Base-by-base conservation (phyloP, 306 rosid genomes). In the Quercus mongolica region DNA sequence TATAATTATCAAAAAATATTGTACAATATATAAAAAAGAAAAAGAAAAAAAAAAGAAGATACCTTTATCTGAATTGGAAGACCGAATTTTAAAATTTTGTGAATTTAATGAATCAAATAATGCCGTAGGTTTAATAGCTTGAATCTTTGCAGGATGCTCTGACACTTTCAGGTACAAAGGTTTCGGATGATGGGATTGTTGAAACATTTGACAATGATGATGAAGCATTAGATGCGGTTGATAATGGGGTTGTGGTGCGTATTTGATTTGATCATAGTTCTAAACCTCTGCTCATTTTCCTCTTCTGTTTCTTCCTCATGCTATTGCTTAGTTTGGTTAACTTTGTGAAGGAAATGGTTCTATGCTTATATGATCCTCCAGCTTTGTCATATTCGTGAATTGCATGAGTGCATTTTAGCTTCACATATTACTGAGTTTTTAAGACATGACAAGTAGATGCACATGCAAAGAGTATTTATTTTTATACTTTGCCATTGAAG, bases 191-290 rank as follows among this genome's bases (percentile, higher is more conserved):
- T 28, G 97, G 97, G 69, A 75, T 91, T 56, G 19, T 92, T 69
- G 89, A 91, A 87, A 91, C 94, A 26, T 94, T 92, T 79, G 78
- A 79, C 49, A 92, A 91, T 74, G 97, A 94, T 73, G 95, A 91
- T 63, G 90, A 90, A 57, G 97, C 97, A 19, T 78, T 92, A 21
- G 90, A 90, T 57, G 99, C 95, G 1, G 80, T 69, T 13, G 85
- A 88, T 30, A 86, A 85, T 55, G 93, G 92, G 10, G 90, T 91
- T 82, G 92, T 56, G 85, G 97, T 94, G 82, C 18, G 96, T 76
- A 31, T 71, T 75, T 55, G 35, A 26, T 65, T 75, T 58, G 73
- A 1, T 55, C 59, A 21, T 56, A 13, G 35, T 41, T 80, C 15
- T 26, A 21, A 49, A 54, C 18, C n/a, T 8, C 13, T 56, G 75